These are phyloP conservation scores for Sporothrix inflata DNA, from an alignment of 2,329 filamentous ascomycete species.

Conservation along the genomic window DNA sequence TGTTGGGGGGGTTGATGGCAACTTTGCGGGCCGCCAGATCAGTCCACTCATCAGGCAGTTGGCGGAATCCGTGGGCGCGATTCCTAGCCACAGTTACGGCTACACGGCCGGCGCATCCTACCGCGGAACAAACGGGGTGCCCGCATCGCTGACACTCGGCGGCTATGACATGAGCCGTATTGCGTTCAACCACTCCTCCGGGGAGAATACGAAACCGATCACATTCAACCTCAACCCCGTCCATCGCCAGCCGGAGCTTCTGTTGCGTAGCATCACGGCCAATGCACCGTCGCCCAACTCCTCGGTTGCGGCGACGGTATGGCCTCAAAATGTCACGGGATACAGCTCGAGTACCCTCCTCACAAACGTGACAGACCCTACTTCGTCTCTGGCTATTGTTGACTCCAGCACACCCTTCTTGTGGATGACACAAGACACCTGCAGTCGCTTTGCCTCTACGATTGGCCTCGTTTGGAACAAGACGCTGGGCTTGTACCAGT, in stretches of 20 bases:
- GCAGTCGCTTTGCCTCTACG: conserved; percentile 64
- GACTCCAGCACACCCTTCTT: conserved; percentile 68
- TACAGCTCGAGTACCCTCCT: neutral
- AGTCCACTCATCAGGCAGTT: conserved; percentile 59
- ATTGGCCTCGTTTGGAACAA: conserved; percentile 69
- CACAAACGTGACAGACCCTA: neutral
- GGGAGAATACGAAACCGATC: neutral
- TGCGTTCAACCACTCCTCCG: conserved; percentile 45
- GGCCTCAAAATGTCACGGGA: neutral
- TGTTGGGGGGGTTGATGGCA: conserved; percentile 58
- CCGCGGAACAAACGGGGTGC: conserved; percentile 45
- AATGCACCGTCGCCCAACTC: conserved; percentile 37
- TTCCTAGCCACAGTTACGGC: conserved; percentile 74
- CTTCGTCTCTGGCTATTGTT: conserved; percentile 55
- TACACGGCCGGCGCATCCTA: conserved; percentile 78
- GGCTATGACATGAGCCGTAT: conserved; percentile 70
- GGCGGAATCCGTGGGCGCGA: conserved; percentile 60
- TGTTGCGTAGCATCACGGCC: conserved; percentile 61
- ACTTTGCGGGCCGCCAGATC: conserved; percentile 54
- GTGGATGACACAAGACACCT: conserved; percentile 64
- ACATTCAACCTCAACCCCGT: conserved; percentile 59
- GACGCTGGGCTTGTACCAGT: conserved; percentile 65
- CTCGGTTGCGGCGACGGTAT: neutral
- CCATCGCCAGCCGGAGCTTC: conserved; percentile 59
- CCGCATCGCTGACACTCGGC: conserved; percentile 67